Evolutionary conservation across 192 early-diverging fungal species (phyloP).

Genomic region (Entomortierella lignicola): DNA sequence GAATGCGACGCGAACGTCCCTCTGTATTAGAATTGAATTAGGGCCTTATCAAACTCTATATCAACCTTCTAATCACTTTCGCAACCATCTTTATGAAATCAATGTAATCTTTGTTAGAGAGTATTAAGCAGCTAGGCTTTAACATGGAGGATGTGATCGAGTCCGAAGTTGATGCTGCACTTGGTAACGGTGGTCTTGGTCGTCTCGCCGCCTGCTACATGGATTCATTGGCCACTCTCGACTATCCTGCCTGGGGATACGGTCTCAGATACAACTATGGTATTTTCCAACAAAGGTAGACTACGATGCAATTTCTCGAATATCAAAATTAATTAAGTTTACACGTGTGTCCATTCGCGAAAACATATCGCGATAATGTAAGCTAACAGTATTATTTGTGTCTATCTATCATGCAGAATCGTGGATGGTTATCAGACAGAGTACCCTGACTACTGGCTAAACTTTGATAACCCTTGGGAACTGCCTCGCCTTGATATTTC

Average conservation of each 20-base stretch:
- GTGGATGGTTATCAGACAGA: conserved; percentile 96
- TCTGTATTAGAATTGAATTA: background rate
- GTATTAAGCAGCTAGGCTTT: conserved; percentile 86
- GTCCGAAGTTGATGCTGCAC: conserved; percentile 95
- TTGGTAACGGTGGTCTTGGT: conserved; percentile 98
- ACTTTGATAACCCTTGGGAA: conserved; percentile 98
- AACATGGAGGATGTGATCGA: conserved; percentile 91
- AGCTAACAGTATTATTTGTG: background rate
- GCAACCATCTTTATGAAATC: background rate
- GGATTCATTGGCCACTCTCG: conserved; percentile 93
- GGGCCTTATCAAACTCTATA: background rate
- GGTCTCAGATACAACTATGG: conserved; percentile 98
- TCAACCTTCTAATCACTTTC: background rate
- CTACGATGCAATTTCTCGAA: too few species aligned
- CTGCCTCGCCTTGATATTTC: conserved; percentile 92
- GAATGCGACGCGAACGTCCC: too few species aligned
- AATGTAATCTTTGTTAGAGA: conserved; percentile 47
- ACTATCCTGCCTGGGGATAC: conserved; percentile 97
- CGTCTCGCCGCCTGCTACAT: conserved; percentile 98
- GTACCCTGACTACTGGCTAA: conserved; percentile 97
- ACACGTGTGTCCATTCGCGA: too few species aligned
- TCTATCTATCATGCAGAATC: conserved; percentile 59
- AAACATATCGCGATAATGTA: too few species aligned
- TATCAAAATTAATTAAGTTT: too few species aligned
- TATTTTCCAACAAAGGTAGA: conserved; percentile 93